Base-by-base conservation (phyloP, 148 eudicot genomes). In the Vaccinium corymbosum region DNA sequence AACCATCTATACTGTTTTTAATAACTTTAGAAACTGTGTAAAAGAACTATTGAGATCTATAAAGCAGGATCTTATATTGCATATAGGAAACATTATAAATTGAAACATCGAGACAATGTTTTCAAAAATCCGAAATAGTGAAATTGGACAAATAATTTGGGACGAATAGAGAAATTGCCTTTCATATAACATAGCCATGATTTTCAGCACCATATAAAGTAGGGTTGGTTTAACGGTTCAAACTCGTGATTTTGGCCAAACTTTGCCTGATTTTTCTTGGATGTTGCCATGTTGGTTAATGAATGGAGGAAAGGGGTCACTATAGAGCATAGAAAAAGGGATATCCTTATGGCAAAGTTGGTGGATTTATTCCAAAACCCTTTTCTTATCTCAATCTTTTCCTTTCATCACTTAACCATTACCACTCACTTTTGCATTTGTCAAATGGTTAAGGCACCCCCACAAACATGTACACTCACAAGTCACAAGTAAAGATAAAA, bases 381-480 rank as follows among this genome's bases (percentile, higher is more conserved):
- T 38, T 80, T 80, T 6, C 49, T 79, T 55, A 1, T 13, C 50
- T 79, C 51, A 55, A 79, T 29, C 81, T 56, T 79, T 29, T 79
- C 49, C 27, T 79, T 10, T 8, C 52, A 38, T 80, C 20, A 35
- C 42, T 57, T 76, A 48, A 48, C 32, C 49, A 32, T 35, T 38
- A 32, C 19, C 7, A 20, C 17, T n/a, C 32, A n/a, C 72, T 80
- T 61, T 61, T 35, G 19, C 38, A 19, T 77, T 50, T 0, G 19
- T 13, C 29, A 61, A 61, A 80, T 42, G 49, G n/a, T 11, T 11
- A 17, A 20, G 27, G 46, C 78, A 74, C 19, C 14, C 9, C 20
- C 50, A 25, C 8, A 42, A 38, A 17, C 81, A 32, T 32, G 35
- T 32, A 55, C 25, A 4, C 68, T 12, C 12, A 4, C 6, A 27